A percentile compares a stretch with the other conserved stretches of the same genome.
phyloP scores from a whole-genome alignment of 768 basidiomycete genomes.

The Chalciporus chontae region DNA sequence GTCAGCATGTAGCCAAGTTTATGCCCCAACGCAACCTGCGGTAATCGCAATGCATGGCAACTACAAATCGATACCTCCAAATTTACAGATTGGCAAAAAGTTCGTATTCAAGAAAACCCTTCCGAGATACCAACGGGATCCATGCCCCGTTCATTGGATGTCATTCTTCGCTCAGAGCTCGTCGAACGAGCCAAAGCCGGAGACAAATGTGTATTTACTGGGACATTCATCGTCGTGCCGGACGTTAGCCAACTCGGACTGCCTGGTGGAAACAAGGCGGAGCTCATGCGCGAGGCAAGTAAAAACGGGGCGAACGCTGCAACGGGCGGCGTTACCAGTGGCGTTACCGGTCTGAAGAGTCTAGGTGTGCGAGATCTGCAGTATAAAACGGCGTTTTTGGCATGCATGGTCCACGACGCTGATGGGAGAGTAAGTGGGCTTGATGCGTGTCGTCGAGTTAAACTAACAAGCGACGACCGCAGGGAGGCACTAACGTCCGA shows the following conservation, averaged over 20 bases:
- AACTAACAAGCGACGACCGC: conserved; percentile 3
- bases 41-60: conserved; percentile 87
- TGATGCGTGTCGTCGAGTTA: background rate
- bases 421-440: conserved; percentile 72
- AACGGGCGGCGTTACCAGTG: conserved; percentile 65
- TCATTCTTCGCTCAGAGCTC: conserved; percentile 90
- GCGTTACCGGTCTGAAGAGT: conserved; percentile 92
- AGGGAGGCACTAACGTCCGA: conserved; percentile 85
- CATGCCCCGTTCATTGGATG: conserved; percentile 96
- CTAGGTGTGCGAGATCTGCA: conserved; percentile 93
- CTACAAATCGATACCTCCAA: conserved; percentile 94
- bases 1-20: conserved; percentile 64
- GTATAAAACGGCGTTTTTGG: conserved; percentile 98
- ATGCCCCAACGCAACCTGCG: conserved; percentile 93
- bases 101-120: conserved; percentile 97
- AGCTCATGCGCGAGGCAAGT: conserved; percentile 84
- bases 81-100: conserved; percentile 99
- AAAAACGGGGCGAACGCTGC: conserved; percentile 56
- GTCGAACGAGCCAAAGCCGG: conserved; percentile 99
- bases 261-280: conserved; percentile 89
- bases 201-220: conserved; percentile 97
- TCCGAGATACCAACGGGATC: conserved; percentile 98
- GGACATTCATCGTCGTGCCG: conserved; percentile 97
- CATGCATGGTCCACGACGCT: conserved; percentile 94
- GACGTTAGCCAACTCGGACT: conserved; percentile 95